Evolutionary conservation across 306 rosid species (phyloP).

Genomic region (Senna tora): DNA sequence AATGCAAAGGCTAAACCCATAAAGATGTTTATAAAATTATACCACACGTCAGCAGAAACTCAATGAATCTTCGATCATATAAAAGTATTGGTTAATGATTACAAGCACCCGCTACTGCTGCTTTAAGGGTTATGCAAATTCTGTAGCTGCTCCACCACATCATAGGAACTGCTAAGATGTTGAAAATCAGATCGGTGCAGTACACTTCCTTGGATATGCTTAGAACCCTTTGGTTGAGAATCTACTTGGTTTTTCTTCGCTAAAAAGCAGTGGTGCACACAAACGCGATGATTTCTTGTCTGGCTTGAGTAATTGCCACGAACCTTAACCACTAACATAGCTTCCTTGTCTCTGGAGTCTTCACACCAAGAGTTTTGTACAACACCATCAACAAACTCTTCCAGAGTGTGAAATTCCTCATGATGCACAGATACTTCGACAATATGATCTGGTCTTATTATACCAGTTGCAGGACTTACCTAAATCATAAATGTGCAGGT

Average conservation of each 20-base stretch:
- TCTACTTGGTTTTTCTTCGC: slow-evolving; percentile 49
- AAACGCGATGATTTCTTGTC: slow-evolving; percentile 68
- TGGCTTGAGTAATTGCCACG: slow-evolving; percentile 58
- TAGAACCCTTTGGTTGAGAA: slow-evolving; percentile 46
- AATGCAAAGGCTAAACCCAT: neutral
- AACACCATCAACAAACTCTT: slow-evolving; percentile 83
- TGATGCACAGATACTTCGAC: slow-evolving; percentile 87
- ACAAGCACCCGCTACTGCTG: slow-evolving; percentile 38
- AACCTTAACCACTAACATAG: slow-evolving; percentile 74
- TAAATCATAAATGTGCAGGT: slow-evolving; percentile 45
- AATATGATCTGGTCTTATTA: slow-evolving; percentile 74
- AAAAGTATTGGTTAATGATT: neutral
- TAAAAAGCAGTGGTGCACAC: slow-evolving; percentile 76
- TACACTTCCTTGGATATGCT: slow-evolving; percentile 58
- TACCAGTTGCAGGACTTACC: slow-evolving; percentile 87
- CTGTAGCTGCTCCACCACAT: slow-evolving; percentile 72
- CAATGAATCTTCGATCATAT: neutral
- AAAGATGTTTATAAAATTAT: slow-evolving; percentile 18
- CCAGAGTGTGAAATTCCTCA: slow-evolving; percentile 72
- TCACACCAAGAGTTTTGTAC: slow-evolving; percentile 93
- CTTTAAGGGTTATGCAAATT: slow-evolving; percentile 62
- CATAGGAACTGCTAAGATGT: slow-evolving; percentile 66
- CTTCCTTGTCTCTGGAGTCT: slow-evolving; percentile 84
- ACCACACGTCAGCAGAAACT: neutral
- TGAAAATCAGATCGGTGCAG: slow-evolving; percentile 85